phyloP scores from a whole-genome alignment of 352 stramenopile genomes.

The Discostella stelligera region DNA sequence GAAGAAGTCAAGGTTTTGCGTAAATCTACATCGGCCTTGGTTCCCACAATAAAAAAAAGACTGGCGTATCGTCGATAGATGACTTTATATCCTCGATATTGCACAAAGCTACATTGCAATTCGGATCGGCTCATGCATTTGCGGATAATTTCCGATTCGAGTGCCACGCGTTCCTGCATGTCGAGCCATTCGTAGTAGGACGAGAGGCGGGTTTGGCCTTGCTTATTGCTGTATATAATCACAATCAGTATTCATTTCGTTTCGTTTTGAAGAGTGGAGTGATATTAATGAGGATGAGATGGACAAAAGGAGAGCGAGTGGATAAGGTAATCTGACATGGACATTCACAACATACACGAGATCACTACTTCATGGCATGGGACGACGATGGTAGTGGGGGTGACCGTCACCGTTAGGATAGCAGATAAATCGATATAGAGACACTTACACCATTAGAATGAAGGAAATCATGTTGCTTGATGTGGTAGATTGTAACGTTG shows the following conservation, averaged over 20 bases:
- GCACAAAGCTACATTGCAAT: constrained; percentile 97
- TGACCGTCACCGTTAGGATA: not conserved
- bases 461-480: constrained; percentile 72
- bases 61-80: constrained; percentile 98
- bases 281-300: not conserved
- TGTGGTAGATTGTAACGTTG: too few relatives aligned
- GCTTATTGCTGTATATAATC: constrained; percentile 88
- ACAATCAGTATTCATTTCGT: not conserved
- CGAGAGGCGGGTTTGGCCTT: constrained; percentile 98
- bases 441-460: constrained; percentile 81
- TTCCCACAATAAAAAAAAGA: constrained; percentile 99
- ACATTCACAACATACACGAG: too few relatives aligned
- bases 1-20: constrained; percentile 30
- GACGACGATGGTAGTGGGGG: not conserved
- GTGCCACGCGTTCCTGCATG: constrained; percentile 95
- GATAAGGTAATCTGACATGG: too few relatives aligned
- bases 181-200: constrained; percentile 99
- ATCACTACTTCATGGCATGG: too few relatives aligned
- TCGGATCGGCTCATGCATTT: constrained; percentile 98
- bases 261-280: not conserved
- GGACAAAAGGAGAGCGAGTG: not conserved
- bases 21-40: constrained; percentile 91
- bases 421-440: constrained; percentile 7
- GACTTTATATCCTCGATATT: constrained; percentile 98
- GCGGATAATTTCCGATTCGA: constrained; percentile 99